Conservation (phyloP, 345 rosid genomes). For the Draba incana region DNA sequence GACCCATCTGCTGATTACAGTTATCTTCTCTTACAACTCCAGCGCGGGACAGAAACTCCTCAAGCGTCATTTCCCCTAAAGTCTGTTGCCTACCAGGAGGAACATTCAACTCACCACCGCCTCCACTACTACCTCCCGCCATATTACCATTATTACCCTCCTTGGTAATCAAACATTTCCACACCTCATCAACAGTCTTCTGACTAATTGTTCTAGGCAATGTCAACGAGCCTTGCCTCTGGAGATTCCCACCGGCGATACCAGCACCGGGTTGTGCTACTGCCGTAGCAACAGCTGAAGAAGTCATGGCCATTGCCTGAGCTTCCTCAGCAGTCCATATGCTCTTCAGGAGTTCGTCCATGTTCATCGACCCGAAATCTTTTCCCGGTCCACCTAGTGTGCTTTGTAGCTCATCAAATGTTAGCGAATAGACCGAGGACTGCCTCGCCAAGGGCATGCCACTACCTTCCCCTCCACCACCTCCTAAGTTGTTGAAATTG, state of each 20-base stretch:
- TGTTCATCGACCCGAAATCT: conserved; percentile 97
- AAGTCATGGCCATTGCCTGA: conserved; percentile 50
- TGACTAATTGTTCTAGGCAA: conserved; percentile 92
- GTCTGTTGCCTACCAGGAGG: conserved; percentile 61
- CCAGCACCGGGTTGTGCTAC: conserved; percentile 38
- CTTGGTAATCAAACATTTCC: conserved; percentile 69
- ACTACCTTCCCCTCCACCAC: conserved; percentile 49
- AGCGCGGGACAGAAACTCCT: conserved; percentile 83
- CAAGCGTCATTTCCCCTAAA: conserved; percentile 85
- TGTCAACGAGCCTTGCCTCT: conserved; percentile 91
- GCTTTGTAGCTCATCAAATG: conserved; percentile 88
- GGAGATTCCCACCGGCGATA: conserved; percentile 64
- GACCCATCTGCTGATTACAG: conserved; percentile 45
- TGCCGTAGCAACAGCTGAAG: conserved; percentile 34
- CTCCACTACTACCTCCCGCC: conserved; percentile 42
- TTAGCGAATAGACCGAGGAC: conserved; percentile 75
- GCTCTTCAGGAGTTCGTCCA: conserved; percentile 90
- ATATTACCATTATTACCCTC: conserved; percentile 46
- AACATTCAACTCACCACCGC: conserved; percentile 42
- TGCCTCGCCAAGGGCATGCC: conserved; percentile 60
- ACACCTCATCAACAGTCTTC: conserved; percentile 94
- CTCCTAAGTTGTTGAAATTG: conserved; percentile 66
- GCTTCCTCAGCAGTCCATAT: conserved; percentile 93
- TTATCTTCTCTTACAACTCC: conserved; percentile 87
- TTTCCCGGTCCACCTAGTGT: conserved; percentile 72